A percentile compares a stretch with the other conserved stretches of the same genome.
These are phyloP conservation scores for Cyclotella choctawhatcheeana DNA, from an alignment of 108 stramenopile genomes.

Conservation along the genomic window DNA sequence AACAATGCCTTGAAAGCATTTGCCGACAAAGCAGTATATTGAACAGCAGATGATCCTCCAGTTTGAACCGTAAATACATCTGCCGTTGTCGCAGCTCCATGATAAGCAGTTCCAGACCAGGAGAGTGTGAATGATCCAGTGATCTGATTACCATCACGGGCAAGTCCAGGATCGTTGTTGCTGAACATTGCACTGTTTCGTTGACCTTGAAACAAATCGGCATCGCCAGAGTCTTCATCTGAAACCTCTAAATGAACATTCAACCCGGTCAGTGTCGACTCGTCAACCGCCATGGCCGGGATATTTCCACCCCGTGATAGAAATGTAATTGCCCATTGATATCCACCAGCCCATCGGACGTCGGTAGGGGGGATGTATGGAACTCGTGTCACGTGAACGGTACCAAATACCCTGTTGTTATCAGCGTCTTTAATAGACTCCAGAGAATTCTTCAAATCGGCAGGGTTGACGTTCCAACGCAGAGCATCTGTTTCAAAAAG, in stretches of 20 bases:
- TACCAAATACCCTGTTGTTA: constrained; percentile 60
- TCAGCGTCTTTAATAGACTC: constrained; percentile 43
- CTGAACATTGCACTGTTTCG: constrained; percentile 36
- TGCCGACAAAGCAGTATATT: constrained; percentile 61
- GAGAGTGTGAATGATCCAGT: constrained; percentile 67
- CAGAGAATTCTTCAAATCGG: constrained; percentile 33
- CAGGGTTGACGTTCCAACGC: constrained; percentile 49
- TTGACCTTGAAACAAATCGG: constrained; percentile 52
- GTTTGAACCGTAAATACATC: constrained; percentile 53
- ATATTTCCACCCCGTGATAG: constrained; percentile 67
- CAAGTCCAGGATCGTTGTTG: constrained; percentile 47
- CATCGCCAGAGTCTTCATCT: constrained; percentile 44
- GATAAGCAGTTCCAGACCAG: constrained; percentile 50
- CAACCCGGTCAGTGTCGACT: constrained; percentile 28
- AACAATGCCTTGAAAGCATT: constrained; percentile 56
- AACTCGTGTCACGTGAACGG: constrained; percentile 57
- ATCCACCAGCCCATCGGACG: constrained; percentile 80
- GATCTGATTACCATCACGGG: constrained; percentile 81
- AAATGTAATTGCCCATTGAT: constrained; percentile 83
- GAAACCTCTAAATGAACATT: constrained; percentile 44
- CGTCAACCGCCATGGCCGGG: constrained; percentile 54
- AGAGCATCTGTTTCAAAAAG: constrained; percentile 37
- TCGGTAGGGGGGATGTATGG: constrained; percentile 54
- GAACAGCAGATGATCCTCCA: constrained; percentile 40
- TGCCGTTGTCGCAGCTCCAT: constrained; percentile 28